Conservation (phyloP, 371 early-diverging fungal genomes). For the Cokeromyces recurvatus region DNA sequence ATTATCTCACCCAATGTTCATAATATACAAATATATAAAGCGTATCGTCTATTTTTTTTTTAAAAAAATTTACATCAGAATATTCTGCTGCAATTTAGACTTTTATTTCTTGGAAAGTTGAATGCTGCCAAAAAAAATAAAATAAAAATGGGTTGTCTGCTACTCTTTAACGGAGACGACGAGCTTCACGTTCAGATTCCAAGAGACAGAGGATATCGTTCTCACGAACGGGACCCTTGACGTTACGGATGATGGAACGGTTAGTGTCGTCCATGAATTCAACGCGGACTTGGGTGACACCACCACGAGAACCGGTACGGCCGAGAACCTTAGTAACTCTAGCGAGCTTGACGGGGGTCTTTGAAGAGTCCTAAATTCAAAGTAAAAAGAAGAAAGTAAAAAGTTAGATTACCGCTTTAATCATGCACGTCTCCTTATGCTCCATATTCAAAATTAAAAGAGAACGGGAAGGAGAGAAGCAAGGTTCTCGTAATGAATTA, state of each 20-base stretch:
- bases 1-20: no score
- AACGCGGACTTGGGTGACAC: constrained; percentile 98
- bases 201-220: constrained; percentile 94
- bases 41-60: no score
- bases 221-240: constrained; percentile 98
- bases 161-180: constrained; percentile 87
- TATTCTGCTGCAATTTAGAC: not conserved
- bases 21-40: no score
- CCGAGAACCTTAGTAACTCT: constrained; percentile 95
- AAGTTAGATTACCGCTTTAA: no score
- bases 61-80: no score
- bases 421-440: no score
- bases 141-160: not conserved
- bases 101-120: no score
- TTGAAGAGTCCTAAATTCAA: constrained; percentile 67
- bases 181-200: constrained; percentile 99
- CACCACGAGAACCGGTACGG: constrained; percentile 98
- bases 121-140: not conserved
- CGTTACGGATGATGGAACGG: constrained; percentile 98
- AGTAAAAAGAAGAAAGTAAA: not conserved
- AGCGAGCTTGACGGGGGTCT: constrained; percentile 86
- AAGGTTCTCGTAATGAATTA: no score
- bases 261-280: constrained; percentile 94
- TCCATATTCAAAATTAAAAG: no score
- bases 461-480: no score